Evolutionary conservation across 108 stramenopile genomes (phyloP), one percentile per base, ranked within the genome.

Genomic region (Cyclotella sp.): DNA sequence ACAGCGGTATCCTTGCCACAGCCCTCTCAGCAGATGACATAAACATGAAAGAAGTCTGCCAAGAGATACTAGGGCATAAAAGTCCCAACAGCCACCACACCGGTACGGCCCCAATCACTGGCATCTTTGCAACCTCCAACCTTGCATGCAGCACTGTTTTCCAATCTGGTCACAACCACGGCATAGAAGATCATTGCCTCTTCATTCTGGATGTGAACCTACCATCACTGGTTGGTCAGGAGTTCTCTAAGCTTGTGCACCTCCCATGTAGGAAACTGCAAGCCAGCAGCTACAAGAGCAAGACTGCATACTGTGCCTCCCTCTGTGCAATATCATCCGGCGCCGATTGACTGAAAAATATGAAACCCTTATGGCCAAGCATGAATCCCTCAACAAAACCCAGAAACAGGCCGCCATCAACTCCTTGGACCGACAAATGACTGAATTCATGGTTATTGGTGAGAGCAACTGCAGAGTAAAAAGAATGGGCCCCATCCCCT

Each of bases 131-230:
- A n/a, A n/a, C n/a, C n/a, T n/a, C n/a, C n/a, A n/a, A n/a, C n/a
- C n/a, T n/a, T 15, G 41, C n/a, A 3, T 18, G 9, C 12, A 4
- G 11, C 16, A 15, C 15, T 44, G 19, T 44, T 18, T 19, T 41
- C 41, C 42, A 43, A 18, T 63, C 42, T 13, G 16, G 16, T 15
- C 62, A 63, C 42, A 7, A 7, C 2, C 13, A 10, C 13, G 62
- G 62, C 9, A 10, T 63, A n/a, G 62, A 27, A 6, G 62, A 63
- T 43, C 62, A 63, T n/a, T 41, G 62, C 15, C 5, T 43, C 22
- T 43, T 43, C n/a, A 41, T 63, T 3, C n/a, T n/a, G n/a, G n/a
- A n/a, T n/a, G n/a, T n/a, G n/a, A n/a, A n/a, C n/a, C n/a, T n/a
- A n/a, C n/a, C 40, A 3, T 19, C 39, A 12, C 3, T 63, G 41